Percentiles rank a stretch among this genome's conserved stretches.
Evolutionary conservation across 2,329 filamentous ascomycete genomes (phyloP).

Genomic region (Claviceps sp.): DNA sequence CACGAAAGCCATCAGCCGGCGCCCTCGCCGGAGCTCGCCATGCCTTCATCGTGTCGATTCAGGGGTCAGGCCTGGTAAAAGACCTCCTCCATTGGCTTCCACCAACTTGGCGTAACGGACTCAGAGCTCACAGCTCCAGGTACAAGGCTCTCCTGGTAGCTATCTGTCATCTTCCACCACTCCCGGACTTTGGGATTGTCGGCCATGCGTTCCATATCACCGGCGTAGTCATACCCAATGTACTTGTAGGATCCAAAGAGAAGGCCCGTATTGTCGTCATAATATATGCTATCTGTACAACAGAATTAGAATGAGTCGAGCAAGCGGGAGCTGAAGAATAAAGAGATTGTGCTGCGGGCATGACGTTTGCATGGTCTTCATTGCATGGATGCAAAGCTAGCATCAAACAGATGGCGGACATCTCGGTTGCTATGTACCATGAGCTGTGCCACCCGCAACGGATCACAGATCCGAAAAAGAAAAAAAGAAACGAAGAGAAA

Average conservation of each 20-base stretch:
- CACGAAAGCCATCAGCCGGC: no score
- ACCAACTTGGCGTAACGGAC: conserved; percentile 50
- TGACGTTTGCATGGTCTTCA: not conserved
- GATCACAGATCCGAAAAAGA: not conserved
- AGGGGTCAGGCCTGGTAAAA: conserved; percentile 41
- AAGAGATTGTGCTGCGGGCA: not conserved
- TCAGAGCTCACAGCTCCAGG: conserved; percentile 45
- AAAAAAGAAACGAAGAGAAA: not conserved
- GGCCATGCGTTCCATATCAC: conserved; percentile 64
- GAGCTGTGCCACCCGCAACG: not conserved
- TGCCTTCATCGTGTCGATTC: not conserved
- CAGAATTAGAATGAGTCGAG: not conserved
- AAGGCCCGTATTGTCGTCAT: conserved; percentile 46
- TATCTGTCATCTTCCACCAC: conserved; percentile 74
- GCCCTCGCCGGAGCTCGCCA: not conserved
- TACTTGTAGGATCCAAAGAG: conserved; percentile 72
- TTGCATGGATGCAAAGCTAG: not conserved
- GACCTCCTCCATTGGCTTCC: conserved; percentile 55
- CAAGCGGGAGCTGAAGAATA: not conserved
- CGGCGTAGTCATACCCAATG: conserved; percentile 56
- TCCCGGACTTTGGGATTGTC: conserved; percentile 59
- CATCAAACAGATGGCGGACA: not conserved
- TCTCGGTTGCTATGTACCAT: not conserved
- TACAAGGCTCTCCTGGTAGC: conserved; percentile 54
- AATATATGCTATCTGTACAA: conserved; percentile 54